Percentiles rank a stretch among this genome's conserved stretches.
phyloP scores from a whole-genome alignment of 2,329 filamentous ascomycete genomes.

The Blastomyces percursus region DNA sequence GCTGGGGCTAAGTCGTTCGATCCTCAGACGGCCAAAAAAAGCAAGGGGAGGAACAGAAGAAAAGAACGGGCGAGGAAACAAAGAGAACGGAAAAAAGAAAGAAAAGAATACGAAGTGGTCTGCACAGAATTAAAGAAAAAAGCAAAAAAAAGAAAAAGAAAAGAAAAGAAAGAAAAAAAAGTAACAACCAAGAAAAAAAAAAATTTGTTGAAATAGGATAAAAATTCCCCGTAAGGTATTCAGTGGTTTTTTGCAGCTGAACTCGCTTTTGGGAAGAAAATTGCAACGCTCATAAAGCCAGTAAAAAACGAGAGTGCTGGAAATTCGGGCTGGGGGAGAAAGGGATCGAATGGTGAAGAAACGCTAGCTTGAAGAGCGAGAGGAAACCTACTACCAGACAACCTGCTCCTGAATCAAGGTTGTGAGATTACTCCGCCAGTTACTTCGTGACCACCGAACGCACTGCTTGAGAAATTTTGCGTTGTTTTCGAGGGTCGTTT shows the following conservation, averaged over 20 bases:
- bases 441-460: slow-evolving; percentile 88
- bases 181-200: not conserved
- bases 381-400: slow-evolving; percentile 67
- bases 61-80: not conserved
- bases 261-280: not conserved
- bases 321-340: slow-evolving; percentile 10
- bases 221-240: not conserved
- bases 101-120: not conserved
- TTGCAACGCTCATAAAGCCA: not conserved
- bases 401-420: slow-evolving; percentile 74
- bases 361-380: not conserved
- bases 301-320: not conserved
- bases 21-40: slow-evolving; percentile 14
- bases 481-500: slow-evolving; percentile 85
- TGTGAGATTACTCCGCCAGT: slow-evolving; percentile 94
- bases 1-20: slow-evolving; percentile 4
- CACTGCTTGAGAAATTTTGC: slow-evolving; percentile 87
- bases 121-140: not conserved
- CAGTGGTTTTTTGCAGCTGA: not conserved
- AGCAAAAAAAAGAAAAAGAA: not conserved
- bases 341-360: slow-evolving; percentile 1
- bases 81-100: not conserved
- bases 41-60: no score
- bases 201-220: slow-evolving; percentile 7
- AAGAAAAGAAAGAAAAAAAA: not conserved